A percentile compares a stretch with the other conserved stretches of the same genome.
These are phyloP conservation scores for Arachnomyces sp. DNA, from an alignment of 2,329 filamentous ascomycete genomes.

Conservation along the genomic window DNA sequence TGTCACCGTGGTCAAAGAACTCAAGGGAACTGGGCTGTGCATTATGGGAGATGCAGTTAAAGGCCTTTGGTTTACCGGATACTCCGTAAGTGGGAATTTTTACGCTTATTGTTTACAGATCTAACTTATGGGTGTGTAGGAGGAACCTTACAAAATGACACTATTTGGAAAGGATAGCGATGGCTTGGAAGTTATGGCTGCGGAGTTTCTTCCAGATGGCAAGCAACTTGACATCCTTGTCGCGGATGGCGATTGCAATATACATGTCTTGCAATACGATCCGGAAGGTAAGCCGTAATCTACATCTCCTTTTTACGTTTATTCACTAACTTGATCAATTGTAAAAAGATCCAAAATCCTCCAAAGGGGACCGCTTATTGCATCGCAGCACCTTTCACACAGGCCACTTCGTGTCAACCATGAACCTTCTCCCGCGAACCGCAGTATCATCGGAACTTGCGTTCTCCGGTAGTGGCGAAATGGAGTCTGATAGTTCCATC, in stretches of 20 bases:
- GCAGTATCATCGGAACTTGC: constrained; percentile 38
- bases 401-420: constrained; percentile 67
- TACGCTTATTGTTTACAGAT: neutral
- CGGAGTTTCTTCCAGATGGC: constrained; percentile 82
- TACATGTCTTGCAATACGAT: constrained; percentile 89
- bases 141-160: constrained; percentile 93
- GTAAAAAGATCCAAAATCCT: constrained; percentile 73
- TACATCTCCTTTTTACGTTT: neutral
- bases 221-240: constrained; percentile 75
- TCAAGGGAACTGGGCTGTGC: constrained; percentile 76
- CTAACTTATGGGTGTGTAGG: constrained; percentile 34
- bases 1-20: constrained; percentile 74
- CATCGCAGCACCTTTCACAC: constrained; percentile 83
- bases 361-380: constrained; percentile 79
- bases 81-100: constrained; percentile 52
- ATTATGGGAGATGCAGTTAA: constrained; percentile 86
- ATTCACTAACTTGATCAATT: neutral
- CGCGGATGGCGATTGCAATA: constrained; percentile 73
- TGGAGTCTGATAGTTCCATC: constrained; percentile 29
- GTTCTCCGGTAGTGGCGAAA: constrained; percentile 28
- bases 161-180: constrained; percentile 82
- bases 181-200: constrained; percentile 67
- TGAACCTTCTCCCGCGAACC: constrained; percentile 67
- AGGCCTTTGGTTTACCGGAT: constrained; percentile 92
- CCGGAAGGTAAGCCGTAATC: constrained; percentile 65